Evolutionary conservation across 2,329 filamentous ascomycete genomes (phyloP).

Genomic region (Fusarium praegraminearum): DNA sequence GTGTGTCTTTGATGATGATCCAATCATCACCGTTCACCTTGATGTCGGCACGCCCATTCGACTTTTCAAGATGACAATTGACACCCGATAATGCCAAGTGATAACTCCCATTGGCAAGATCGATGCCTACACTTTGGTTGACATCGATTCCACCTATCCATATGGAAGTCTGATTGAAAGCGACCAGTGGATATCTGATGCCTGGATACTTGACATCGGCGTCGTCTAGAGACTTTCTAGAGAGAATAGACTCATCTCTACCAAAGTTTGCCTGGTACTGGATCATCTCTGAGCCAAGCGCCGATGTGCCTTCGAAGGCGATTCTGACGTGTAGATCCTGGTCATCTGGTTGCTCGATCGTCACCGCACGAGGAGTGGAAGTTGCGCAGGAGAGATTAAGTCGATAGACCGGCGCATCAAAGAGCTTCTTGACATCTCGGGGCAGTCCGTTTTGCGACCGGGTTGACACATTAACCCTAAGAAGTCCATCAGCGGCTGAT

Average conservation of each 20-base stretch:
- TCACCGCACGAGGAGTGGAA: neutral
- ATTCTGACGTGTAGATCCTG: constrained; percentile 7
- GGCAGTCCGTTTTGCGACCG: neutral
- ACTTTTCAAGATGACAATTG: constrained; percentile 17
- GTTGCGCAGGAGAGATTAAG: constrained; percentile 2
- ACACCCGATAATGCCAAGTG: constrained; percentile 18
- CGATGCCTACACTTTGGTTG: neutral
- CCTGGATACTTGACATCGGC: neutral
- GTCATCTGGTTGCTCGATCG: neutral
- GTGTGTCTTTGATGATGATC: neutral
- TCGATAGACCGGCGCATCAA: constrained; percentile 14
- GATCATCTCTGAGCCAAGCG: neutral
- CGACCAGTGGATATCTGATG: constrained; percentile 13
- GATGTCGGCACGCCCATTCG: constrained; percentile 12
- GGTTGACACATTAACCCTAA: constrained; percentile 18
- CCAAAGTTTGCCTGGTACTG: constrained; percentile 10
- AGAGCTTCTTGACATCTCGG: constrained; percentile 7
- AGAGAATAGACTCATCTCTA: neutral
- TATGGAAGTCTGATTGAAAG: constrained; percentile 1
- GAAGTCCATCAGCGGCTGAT: neutral
- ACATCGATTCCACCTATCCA: constrained; percentile 23
- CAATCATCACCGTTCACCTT: constrained; percentile 20
- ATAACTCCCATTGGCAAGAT: neutral
- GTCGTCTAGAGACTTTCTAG: neutral
- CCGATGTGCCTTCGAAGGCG: neutral